A percentile compares a stretch with the other conserved stretches of the same genome.
Evolutionary conservation across 352 stramenopile genomes (phyloP).

Genomic region (Phytophthora europaea): DNA sequence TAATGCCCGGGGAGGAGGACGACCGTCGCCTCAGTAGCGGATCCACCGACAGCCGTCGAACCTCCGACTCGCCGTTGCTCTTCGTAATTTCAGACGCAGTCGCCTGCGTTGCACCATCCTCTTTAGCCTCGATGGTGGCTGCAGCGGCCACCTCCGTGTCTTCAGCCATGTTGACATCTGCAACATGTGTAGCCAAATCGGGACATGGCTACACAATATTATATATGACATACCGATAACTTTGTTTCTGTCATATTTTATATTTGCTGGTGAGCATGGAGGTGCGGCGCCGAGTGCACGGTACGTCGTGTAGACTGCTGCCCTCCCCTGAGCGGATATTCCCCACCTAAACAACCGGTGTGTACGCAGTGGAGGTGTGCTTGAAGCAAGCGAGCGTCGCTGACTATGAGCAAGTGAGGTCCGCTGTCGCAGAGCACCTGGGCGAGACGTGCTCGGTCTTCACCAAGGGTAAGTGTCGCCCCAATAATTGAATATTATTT

Average conservation of each 20-base stretch:
- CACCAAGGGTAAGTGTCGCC: constrained; percentile 28
- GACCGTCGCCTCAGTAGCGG: constrained; percentile 16
- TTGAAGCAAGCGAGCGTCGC: constrained; percentile 62
- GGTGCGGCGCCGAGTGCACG: constrained; percentile 32
- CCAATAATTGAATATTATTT: background rate
- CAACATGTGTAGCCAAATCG: constrained; percentile 26
- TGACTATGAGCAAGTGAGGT: constrained; percentile 44
- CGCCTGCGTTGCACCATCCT: constrained; percentile 1
- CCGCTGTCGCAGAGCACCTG: constrained; percentile 35
- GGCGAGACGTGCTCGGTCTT: constrained; percentile 37
- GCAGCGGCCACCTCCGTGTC: background rate
- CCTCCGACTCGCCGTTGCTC: constrained; percentile 2
- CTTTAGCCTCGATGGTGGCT: background rate
- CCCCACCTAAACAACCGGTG: background rate
- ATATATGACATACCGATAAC: background rate
- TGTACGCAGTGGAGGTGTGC: constrained; percentile 62
- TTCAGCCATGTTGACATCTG: background rate
- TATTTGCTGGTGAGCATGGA: constrained; percentile 16
- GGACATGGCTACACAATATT: constrained; percentile 22
- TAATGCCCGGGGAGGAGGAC: constrained; percentile 5
- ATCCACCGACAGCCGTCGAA: constrained; percentile 5
- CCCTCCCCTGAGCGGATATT: background rate
- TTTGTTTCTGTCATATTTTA: background rate
- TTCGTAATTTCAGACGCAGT: background rate
- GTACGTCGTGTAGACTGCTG: constrained; percentile 4